Percentiles rank a stretch among this genome's conserved stretches.
phyloP scores from a whole-genome alignment of 805 yeast species.

The Yarrowia alimentaria region DNA sequence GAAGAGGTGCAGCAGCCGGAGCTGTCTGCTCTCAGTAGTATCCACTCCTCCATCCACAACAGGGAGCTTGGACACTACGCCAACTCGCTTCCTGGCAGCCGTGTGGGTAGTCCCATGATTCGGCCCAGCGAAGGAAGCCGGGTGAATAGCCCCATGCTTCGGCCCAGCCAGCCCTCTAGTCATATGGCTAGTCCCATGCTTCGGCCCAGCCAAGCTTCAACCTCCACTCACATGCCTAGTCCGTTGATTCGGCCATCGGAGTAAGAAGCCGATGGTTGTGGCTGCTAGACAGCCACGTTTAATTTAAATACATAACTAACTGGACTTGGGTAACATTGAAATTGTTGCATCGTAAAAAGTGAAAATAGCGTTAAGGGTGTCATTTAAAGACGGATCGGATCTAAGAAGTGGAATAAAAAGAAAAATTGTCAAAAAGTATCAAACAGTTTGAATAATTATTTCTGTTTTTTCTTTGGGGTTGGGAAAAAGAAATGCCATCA shows the following conservation, averaged over 20 bases:
- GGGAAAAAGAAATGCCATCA: constrained; percentile 24
- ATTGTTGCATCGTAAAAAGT: too few species aligned
- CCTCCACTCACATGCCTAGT: constrained; percentile 13
- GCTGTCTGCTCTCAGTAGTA: constrained; percentile 13
- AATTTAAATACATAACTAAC: constrained; percentile 12
- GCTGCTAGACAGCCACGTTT: too few species aligned
- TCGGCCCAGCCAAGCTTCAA: constrained; percentile 12
- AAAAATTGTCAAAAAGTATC: too few species aligned
- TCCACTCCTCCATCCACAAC: constrained; percentile 18
- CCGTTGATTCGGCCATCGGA: constrained; percentile 12
- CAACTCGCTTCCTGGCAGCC: constrained; percentile 22
- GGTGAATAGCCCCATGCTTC: constrained; percentile 10
- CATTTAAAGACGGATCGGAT: too few species aligned
- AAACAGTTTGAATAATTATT: too few species aligned
- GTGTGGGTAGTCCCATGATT: constrained; percentile 24
- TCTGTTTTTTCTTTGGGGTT: not conserved
- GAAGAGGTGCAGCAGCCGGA: constrained; percentile 32
- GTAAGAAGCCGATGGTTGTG: too few species aligned
- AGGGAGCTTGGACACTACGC: constrained; percentile 20
- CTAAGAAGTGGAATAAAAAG: too few species aligned
- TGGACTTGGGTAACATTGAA: constrained; percentile 1
- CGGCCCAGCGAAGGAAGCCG: constrained; percentile 8
- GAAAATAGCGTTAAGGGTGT: too few species aligned
- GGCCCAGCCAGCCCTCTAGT: constrained; percentile 22
- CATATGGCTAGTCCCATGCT: constrained; percentile 20